Conservation (phyloP, 2,329 filamentous ascomycete genomes). For the Aspergillus latus region DNA sequence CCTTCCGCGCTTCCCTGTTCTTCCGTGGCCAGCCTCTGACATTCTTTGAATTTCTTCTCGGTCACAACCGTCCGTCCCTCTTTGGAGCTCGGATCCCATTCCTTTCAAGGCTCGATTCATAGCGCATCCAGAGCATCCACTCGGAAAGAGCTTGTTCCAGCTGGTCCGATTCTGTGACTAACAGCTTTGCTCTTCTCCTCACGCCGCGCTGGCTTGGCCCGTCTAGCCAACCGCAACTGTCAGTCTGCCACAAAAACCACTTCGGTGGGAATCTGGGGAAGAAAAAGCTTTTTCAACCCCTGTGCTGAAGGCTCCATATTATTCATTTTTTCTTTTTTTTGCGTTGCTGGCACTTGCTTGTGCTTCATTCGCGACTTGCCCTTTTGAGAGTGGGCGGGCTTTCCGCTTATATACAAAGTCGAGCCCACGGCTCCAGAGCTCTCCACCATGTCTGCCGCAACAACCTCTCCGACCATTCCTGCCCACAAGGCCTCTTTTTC, state of each 20-base stretch:
- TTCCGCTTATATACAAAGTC: constrained; percentile 22
- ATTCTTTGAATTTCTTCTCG: not conserved
- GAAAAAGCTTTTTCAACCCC: constrained; percentile 21
- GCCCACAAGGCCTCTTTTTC: constrained; percentile 28
- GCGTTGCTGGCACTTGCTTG: constrained; percentile 1
- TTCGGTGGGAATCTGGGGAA: constrained; percentile 35
- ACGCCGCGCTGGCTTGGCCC: constrained; percentile 11
- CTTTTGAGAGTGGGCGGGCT: constrained; percentile 19
- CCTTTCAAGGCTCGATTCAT: constrained; percentile 8
- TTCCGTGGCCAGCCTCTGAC: not conserved
- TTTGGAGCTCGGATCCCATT: constrained; percentile 8
- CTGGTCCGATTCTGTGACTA: no score
- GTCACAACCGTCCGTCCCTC: constrained; percentile 4
- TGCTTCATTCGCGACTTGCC: constrained; percentile 8
- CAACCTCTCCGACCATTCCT: constrained; percentile 23
- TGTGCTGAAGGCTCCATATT: constrained; percentile 7
- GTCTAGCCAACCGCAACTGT: constrained; percentile 13
- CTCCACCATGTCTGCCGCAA: constrained; percentile 33
- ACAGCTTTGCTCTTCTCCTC: constrained; percentile 6
- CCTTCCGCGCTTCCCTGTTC: not conserved
- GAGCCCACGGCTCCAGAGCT: constrained; percentile 13
- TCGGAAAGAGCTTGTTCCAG: not conserved
- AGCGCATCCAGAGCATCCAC: not conserved
- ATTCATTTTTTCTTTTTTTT: constrained; percentile 11
- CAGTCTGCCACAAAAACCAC: constrained; percentile 18